Base-by-base conservation (phyloP, 1,284 basidiomycete species). In the Violaceomyces palustris region DNA sequence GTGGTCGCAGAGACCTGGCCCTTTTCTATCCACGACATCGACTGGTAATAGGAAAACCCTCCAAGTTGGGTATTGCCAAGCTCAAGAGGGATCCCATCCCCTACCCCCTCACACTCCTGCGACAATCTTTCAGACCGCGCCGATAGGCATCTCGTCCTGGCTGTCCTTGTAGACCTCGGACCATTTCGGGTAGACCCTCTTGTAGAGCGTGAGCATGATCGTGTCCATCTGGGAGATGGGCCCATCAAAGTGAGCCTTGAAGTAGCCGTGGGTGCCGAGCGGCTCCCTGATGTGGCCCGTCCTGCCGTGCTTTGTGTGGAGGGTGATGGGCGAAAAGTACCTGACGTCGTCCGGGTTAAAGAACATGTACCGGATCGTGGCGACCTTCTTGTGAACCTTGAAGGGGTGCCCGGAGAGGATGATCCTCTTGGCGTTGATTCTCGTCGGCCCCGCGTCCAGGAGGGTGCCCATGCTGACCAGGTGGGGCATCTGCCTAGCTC, bases 361-460 rank as follows among this genome's bases (percentile, higher is more conserved):
- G 78, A 98, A 96, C 89, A 99, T 91, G 78, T 96, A 98, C 35
- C 93, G 84, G 63, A 98, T 85, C 5, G 93, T 98, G 0, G 91
- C 92, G 1, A 88, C 93, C 79, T 91, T 93, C 74, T 92, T 92
- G 79, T 98, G 93, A 4, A 97, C 85, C 73, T 93, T 94, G 83
- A 89, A 90, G 0, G 93, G 93, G 74, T 96, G 91, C 0, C 93
- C 93, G 1, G 91, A 91, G 22, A 99, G 80, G 49, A 97, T 80
- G 72, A 94, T 83, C 17, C 92, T 83, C 75, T 99, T 98, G 36
- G 89, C 85, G 51, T 93, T 82, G 74, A 97, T 82, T 6, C 94
- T 82, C 0, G 88, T 91, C 12, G 93, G 89, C 8, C 62, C 57
- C 1, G 91, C 82, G 58, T 85, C 85, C 57, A 90, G 74, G 77